Evolutionary conservation across 2,329 filamentous ascomycete species (phyloP), one percentile per base, ranked within the genome.

Genomic region (Colletotrichum euphorbiae): DNA sequence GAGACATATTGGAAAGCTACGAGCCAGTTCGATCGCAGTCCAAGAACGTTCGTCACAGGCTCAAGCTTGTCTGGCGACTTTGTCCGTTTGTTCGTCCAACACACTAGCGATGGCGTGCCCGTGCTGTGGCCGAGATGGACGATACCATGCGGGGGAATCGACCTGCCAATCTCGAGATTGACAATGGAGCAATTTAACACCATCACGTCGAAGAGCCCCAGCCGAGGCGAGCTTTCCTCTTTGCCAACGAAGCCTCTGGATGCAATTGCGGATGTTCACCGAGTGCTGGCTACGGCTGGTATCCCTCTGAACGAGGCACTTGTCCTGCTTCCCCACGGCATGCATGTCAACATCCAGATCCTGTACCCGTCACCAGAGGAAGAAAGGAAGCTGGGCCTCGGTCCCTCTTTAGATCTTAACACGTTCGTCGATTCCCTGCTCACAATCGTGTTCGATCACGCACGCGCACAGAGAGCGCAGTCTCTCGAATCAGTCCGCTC

Each of bases 1-100:
- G 96, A 97, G 71, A 98, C 96, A 0, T 99, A 99, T 79, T 99
- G 96, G 96, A 99, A 98, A 80, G 95, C 95, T 0, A 99, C 96
- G 1, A 97, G 94, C 75, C 94, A 97, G 73, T 87, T 96, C 54
- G 93, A 97, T 77, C 90, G 93, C 57, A 92, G 94, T 52, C 91
- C 92, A 24, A 96, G 88, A 75, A 93, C 93, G 24, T 89, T 98
- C 24, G 93, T 99, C 17, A 98, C 95, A 0, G 96, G 95, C 0
- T 98, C 95, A 9, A 98, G 95, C 80, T 80, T 99, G 62, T 97
- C 93, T 3, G 96, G 96, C n/a, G 93, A 98, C 75, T 98, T 98
- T 78, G 90, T 97, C 24, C 89, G 94, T 63, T 82, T 99, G 7
- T 97, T 94, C 75, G 92, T 98, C 24, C 96, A 99, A 75, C 87